phyloP scores from a whole-genome alignment of 2,329 filamentous ascomycete species.

The Mariannaea sp. region DNA sequence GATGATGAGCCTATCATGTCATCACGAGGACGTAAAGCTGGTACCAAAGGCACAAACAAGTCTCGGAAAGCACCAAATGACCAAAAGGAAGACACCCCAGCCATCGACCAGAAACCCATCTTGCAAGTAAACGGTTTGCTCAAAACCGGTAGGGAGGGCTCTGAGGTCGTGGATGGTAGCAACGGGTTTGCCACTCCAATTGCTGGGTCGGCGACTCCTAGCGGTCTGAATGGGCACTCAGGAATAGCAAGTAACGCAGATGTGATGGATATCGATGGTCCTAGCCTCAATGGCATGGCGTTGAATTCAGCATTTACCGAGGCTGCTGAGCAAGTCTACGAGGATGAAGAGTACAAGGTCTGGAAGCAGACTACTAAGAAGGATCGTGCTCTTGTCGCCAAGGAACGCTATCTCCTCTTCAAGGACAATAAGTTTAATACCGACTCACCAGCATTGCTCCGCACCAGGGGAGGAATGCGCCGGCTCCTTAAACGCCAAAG shows the following conservation, averaged over 20 bases:
- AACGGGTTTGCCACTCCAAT: constrained; percentile 85
- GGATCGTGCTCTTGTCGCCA: constrained; percentile 83
- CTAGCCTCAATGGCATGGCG: constrained; percentile 69
- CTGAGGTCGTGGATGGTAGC: constrained; percentile 78
- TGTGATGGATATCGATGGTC: constrained; percentile 84
- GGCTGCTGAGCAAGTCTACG: constrained; percentile 74
- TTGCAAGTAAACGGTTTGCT: constrained; percentile 69
- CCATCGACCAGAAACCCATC: constrained; percentile 73
- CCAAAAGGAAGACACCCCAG: constrained; percentile 79
- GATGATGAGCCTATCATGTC: constrained; percentile 99
- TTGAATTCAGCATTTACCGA: constrained; percentile 68
- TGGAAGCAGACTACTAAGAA: constrained; percentile 99
- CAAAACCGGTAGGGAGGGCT: constrained; percentile 68
- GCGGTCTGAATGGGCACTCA: constrained; percentile 69
- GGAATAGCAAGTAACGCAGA: constrained; percentile 77
- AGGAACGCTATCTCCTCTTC: constrained; percentile 85
- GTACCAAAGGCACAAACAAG: constrained; percentile 76
- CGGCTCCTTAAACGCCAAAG: constrained; percentile 82
- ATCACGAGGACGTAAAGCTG: constrained; percentile 85
- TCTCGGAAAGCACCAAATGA: constrained; percentile 75
- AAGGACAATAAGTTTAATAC: constrained; percentile 80
- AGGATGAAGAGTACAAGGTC: constrained; percentile 94
- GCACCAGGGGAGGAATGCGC: constrained; percentile 87
- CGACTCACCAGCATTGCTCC: constrained; percentile 85
- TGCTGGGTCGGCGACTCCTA: constrained; percentile 76